Evolutionary conservation across 192 early-diverging fungal genomes (phyloP), one percentile per base, ranked within the genome.

Genomic region (Gonapodya prolifera): DNA sequence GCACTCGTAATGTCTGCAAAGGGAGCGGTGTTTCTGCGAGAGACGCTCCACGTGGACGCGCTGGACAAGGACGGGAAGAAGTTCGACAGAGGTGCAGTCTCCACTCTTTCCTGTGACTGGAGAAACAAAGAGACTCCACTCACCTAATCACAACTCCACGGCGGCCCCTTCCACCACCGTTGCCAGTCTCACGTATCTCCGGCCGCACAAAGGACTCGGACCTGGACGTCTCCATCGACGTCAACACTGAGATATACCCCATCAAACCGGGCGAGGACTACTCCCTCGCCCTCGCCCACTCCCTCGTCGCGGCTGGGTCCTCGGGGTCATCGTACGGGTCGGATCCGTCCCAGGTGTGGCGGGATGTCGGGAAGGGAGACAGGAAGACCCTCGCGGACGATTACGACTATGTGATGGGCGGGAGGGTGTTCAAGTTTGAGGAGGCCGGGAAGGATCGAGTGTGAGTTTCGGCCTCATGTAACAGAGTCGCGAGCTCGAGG

Each of bases 361-460:
- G 90, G 61, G 88, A 90, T 78, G 76, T 31, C 1, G 87, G 87
- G 79, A 81, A 85, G 69, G 84, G 83, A 28, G 89, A 87, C 17
- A 91, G 92, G 77, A 79, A 86, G 76, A 89, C 91, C 75, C 81
- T 99, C 79, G 94, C 94, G 1, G 96, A 99, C 74, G 94, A 97
- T 35, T 99, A 94, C 82, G 96, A 99, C 35, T 99, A 99, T 82
- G 96, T 99, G 30, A 98, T 97, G 96, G 94, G 92, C 83, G 97
- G 97, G 70, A 94, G 95, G 81, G 93, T 96, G 29, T 99, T 96
- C 86, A 90, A 94, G 82, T 98, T 92, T 79, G 96, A 98, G 75
- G 95, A 99, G 76, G 84, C 87, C 33, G 86, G 85, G 69, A 86
- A 88, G 1, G 82, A 89, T 8, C 91, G 90, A 83, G 91, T 8